Conservation (phyloP, 805 yeast species). For the Kuraishia piskuri region DNA sequence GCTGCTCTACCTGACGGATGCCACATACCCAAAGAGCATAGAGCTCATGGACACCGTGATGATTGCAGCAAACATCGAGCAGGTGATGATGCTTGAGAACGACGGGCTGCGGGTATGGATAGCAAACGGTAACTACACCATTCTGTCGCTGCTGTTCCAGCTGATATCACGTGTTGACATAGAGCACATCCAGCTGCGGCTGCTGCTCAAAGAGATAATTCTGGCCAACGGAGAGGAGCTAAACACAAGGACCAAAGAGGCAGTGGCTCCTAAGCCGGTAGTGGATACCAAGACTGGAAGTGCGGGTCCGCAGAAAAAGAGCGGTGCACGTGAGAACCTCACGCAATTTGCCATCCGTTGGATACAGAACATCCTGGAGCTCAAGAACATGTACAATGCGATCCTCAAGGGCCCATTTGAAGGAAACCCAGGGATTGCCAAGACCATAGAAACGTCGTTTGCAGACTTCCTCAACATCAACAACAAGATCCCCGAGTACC, state of each 20-base stretch:
- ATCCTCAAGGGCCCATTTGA: constrained; percentile 42
- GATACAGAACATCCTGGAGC: constrained; percentile 48
- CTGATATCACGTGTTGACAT: constrained; percentile 46
- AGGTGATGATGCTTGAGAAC: constrained; percentile 39
- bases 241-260: constrained; percentile 18
- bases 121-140: constrained; percentile 30
- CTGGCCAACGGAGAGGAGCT: constrained; percentile 35
- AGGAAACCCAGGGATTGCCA: constrained; percentile 39
- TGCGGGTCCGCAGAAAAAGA: constrained; percentile 11
- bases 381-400: constrained; percentile 40
- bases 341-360: constrained; percentile 57
- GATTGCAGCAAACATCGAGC: constrained; percentile 46
- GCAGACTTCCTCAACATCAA: constrained; percentile 50
- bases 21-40: constrained; percentile 44
- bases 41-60: constrained; percentile 51
- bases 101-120: constrained; percentile 58
- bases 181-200: constrained; percentile 38
- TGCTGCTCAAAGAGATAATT: constrained; percentile 38
- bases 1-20: constrained; percentile 41
- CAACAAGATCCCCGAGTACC: constrained; percentile 39
- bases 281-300: constrained; percentile 3
- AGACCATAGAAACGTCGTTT: constrained; percentile 52
- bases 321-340: constrained; percentile 23
- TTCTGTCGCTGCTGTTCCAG: constrained; percentile 38
- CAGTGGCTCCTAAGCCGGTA: constrained; percentile 9